Base-by-base conservation (phyloP, 305 asterid genomes). In the Fraxinus latifolia region DNA sequence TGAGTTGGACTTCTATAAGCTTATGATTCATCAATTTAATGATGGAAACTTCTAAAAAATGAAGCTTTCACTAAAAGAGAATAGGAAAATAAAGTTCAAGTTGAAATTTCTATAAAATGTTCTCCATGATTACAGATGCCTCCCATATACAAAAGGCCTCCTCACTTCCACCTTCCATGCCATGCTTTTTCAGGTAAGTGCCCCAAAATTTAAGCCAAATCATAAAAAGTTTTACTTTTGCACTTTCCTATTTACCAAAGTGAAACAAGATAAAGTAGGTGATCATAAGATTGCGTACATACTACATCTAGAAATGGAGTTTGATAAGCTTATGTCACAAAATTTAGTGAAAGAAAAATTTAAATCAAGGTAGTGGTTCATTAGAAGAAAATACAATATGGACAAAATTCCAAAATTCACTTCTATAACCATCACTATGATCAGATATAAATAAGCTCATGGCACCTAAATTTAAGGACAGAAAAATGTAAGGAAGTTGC, bases 1-100 rank as follows among this genome's bases (percentile, higher is more conserved):
- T 96, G 89, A 53, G 62, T 79, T 47, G 62, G 77, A 81, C 25
- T 80, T 79, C 65, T 37, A 76, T 36, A 74, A 75, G 55, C 77
- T 44, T 4, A 47, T 62, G 77, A 42, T 55, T 60, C 25, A n/a
- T 15, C 11, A 7, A 7, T 25, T 62, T 23, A 23, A 14, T 3
- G 15, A 79, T 17, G 70, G 33, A 80, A 76, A 74, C 44, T 55
- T 84, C 55, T 36, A 81, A 70, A 72, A 62, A 25, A 72, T 60
- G 74, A 58, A 70, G 44, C 17, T 74, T 21, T 42, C 19, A 12
- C 19, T 34, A 42, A 23, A 21, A 2, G 62, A 15, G 17, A 36
- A 81, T 29, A 15, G n/a, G 36, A 50, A 34, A 74, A 55, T 27
- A 23, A 33, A 76, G 42, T 50, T 33, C 11, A 37, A 74, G 62